Evolutionary conservation across 176 grass and related monocot species (phyloP).

Genomic region (Tillandsia fasciculata): DNA sequence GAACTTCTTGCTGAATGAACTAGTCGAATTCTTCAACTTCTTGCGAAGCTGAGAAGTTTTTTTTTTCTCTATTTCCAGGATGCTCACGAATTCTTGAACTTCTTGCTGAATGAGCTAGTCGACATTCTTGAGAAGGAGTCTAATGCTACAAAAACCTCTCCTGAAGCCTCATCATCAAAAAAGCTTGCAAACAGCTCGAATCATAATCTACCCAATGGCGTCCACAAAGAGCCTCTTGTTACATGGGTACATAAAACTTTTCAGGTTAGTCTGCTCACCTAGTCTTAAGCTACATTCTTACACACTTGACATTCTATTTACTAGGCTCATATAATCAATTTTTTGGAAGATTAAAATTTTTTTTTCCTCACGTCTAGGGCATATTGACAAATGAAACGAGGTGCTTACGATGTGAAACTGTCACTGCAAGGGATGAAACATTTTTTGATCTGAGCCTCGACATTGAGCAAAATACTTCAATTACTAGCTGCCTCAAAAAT

Average conservation of each 20-base stretch:
- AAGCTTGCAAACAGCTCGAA: slow-evolving; percentile 54
- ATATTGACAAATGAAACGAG: slow-evolving; percentile 88
- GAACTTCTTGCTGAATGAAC: slow-evolving; percentile 88
- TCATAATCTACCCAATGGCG: slow-evolving; percentile 52
- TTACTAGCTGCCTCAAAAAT: slow-evolving; percentile 92
- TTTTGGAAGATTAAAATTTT: neutral
- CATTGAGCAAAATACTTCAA: slow-evolving; percentile 96
- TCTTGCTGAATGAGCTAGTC: slow-evolving; percentile 87
- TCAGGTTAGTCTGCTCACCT: slow-evolving; percentile 43
- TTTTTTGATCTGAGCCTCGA: slow-evolving; percentile 92
- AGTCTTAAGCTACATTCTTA: neutral
- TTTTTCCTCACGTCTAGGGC: slow-evolving; percentile 35
- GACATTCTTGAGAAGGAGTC: slow-evolving; percentile 90
- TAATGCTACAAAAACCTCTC: slow-evolving; percentile 36
- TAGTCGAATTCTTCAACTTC: slow-evolving; percentile 75
- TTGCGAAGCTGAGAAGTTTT: too few species aligned
- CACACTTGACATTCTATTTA: neutral
- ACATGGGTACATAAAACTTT: slow-evolving; percentile 89
- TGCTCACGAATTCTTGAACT: slow-evolving; percentile 96
- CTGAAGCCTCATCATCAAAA: slow-evolving; percentile 43
- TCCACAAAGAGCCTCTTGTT: slow-evolving; percentile 60
- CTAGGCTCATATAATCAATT: neutral
- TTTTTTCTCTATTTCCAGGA: slow-evolving; percentile 30
- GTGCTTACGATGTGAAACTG: slow-evolving; percentile 88
- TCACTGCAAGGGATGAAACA: slow-evolving; percentile 83